Percentiles rank a stretch among this genome's conserved stretches.
Evolutionary conservation across 352 stramenopile species (phyloP).

Genomic region (Proteromonas lacertae): DNA sequence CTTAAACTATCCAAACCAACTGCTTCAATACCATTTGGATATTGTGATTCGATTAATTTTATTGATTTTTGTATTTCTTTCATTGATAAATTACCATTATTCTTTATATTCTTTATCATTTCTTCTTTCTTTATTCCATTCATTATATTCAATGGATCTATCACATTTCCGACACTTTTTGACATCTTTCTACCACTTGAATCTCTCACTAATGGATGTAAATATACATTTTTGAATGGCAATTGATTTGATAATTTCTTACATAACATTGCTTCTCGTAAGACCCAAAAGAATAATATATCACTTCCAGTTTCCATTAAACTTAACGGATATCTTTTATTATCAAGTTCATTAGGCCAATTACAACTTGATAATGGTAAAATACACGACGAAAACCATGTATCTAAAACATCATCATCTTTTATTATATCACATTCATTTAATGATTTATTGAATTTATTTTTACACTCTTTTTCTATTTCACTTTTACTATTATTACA

Average conservation of each 20-base stretch:
- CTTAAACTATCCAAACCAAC: too few species aligned
- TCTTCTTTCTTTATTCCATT: too few species aligned
- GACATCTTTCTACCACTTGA: constrained; percentile 97
- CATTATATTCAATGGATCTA: constrained; percentile 72
- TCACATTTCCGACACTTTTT: constrained; percentile 93
- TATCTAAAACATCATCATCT: constrained; percentile 96
- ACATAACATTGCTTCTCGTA: constrained; percentile 72
- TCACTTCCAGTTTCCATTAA: constrained; percentile 95
- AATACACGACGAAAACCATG: constrained; percentile 67
- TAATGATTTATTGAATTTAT: too few species aligned
- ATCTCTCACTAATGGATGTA: constrained; percentile 88
- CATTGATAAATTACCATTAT: too few species aligned
- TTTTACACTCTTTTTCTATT: constrained; percentile 30
- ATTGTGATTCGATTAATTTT: too few species aligned
- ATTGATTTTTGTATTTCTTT: too few species aligned
- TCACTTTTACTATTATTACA: constrained; percentile 34
- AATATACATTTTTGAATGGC: too few species aligned
- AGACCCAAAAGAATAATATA: constrained; percentile 99
- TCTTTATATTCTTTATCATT: too few species aligned
- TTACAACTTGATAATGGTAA: background rate
- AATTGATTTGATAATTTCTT: constrained; percentile 76
- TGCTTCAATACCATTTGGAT: too few species aligned
- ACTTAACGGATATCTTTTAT: constrained; percentile 71
- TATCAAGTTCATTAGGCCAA: constrained; percentile 7
- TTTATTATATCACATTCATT: constrained; percentile 45